Evolutionary conservation across 2,329 filamentous ascomycete genomes (phyloP).

Genomic region (Atkinsonella texensis): DNA sequence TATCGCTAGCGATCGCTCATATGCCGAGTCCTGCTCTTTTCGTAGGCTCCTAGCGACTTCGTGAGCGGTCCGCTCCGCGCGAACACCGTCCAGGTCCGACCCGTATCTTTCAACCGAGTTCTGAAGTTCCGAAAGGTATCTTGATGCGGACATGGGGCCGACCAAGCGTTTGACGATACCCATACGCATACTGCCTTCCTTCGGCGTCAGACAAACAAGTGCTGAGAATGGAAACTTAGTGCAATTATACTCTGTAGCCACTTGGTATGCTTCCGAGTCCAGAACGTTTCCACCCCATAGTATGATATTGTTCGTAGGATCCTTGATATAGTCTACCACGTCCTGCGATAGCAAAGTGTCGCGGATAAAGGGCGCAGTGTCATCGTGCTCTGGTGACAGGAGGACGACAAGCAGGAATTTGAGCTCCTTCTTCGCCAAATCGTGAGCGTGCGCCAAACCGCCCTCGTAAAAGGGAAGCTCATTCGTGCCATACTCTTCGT

Average conservation of each 20-base stretch:
- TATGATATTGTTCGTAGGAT: slow-evolving; percentile 66
- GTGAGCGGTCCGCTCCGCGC: slow-evolving; percentile 68
- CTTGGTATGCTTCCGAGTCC: slow-evolving; percentile 89
- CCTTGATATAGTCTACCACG: slow-evolving; percentile 60
- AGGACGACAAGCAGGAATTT: slow-evolving; percentile 86
- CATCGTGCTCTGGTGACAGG: slow-evolving; percentile 87
- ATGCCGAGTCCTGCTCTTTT: slow-evolving; percentile 85
- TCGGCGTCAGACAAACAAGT: slow-evolving; percentile 76
- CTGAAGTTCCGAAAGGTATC: slow-evolving; percentile 67
- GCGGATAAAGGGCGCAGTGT: slow-evolving; percentile 68
- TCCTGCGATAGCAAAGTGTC: slow-evolving; percentile 71
- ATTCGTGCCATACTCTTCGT: slow-evolving; percentile 75
- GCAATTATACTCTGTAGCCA: slow-evolving; percentile 73
- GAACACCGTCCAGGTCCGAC: slow-evolving; percentile 60
- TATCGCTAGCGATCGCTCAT: slow-evolving; percentile 78
- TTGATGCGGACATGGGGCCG: slow-evolving; percentile 55
- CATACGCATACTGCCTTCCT: slow-evolving; percentile 77
- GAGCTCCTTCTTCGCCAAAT: slow-evolving; percentile 78
- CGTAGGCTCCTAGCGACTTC: slow-evolving; percentile 69
- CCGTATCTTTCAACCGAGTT: slow-evolving; percentile 62
- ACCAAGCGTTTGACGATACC: slow-evolving; percentile 70
- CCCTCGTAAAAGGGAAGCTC: slow-evolving; percentile 71
- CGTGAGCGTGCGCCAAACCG: slow-evolving; percentile 84
- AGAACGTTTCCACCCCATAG: slow-evolving; percentile 89
- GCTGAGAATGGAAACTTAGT: slow-evolving; percentile 89